A percentile compares a stretch with the other conserved stretches of the same genome.
These are phyloP conservation scores for Trichoderma semiorbis DNA, from an alignment of 2,329 filamentous ascomycete species.

Conservation along the genomic window DNA sequence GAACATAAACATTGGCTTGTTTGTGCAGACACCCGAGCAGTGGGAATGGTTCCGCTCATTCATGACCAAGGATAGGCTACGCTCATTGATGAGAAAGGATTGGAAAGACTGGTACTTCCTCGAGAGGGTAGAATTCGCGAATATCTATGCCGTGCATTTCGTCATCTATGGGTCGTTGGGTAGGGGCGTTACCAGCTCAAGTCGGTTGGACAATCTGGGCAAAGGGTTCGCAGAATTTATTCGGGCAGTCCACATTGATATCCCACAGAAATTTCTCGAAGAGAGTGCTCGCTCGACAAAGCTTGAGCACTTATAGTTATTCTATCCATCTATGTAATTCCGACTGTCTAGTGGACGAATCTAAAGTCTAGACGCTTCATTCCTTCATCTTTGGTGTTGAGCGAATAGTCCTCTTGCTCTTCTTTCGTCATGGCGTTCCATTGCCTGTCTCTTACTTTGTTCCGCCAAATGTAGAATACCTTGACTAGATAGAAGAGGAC, in stretches of 20 bases:
- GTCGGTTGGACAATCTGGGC: conserved; percentile 45
- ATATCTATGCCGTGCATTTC: conserved; percentile 47
- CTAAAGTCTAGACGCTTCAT: conserved; percentile 44
- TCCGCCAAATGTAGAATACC: conserved; percentile 49
- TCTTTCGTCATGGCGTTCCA: conserved; percentile 48
- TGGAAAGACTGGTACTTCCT: conserved; percentile 33
- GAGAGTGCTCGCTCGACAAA: neutral
- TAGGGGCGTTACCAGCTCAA: conserved; percentile 45
- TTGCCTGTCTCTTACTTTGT: conserved; percentile 40
- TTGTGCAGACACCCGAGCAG: conserved; percentile 41
- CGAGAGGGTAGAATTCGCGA: conserved; percentile 46
- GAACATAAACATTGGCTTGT: conserved; percentile 45
- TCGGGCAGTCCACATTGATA: conserved; percentile 28
- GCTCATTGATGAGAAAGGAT: conserved; percentile 35
- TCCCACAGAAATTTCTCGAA: conserved; percentile 21
- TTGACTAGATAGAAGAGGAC: conserved; percentile 47
- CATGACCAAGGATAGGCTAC: conserved; percentile 39
- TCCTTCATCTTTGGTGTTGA: conserved; percentile 41
- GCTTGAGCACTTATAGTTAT: neutral
- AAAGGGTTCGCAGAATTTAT: conserved; percentile 53
- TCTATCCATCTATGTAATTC: neutral
- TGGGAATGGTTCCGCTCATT: conserved; percentile 44
- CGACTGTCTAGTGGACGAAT: conserved; percentile 34
- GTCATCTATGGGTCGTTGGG: conserved; percentile 47
- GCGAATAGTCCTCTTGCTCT: conserved; percentile 32